phyloP scores from a whole-genome alignment of 257 asterid genomes.

The Mitragyna speciosa region DNA sequence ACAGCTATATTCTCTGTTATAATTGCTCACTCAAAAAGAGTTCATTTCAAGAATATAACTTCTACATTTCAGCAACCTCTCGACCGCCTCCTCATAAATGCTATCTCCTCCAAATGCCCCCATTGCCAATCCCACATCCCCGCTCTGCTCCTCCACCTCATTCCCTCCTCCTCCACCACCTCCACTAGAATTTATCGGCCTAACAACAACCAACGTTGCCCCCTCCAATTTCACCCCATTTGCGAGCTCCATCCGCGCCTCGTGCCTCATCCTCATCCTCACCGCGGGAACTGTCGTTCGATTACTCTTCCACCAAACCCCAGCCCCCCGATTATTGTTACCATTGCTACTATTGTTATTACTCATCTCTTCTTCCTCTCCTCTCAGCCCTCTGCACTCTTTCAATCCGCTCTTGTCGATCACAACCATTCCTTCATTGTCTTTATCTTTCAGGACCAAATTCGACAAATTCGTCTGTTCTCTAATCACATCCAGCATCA shows the following conservation, averaged over 20 bases:
- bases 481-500: conserved; percentile 49
- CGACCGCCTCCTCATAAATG: conserved; percentile 44
- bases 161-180: conserved; percentile 21
- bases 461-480: conserved; percentile 46
- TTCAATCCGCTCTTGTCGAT: conserved; percentile 51
- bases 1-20: background rate
- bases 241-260: conserved; percentile 42
- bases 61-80: conserved; percentile 49
- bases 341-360: background rate
- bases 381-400: conserved; percentile 38
- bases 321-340: conserved; percentile 15
- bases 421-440: conserved; percentile 47
- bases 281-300: conserved; percentile 65
- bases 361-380: conserved; percentile 30
- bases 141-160: conserved; percentile 43
- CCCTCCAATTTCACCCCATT: conserved; percentile 50
- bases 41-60: conserved; percentile 69
- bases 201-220: conserved; percentile 60
- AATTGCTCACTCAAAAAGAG: conserved; percentile 37
- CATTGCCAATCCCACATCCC: conserved; percentile 45
- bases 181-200: conserved; percentile 31
- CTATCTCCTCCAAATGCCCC: conserved; percentile 49
- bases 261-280: conserved; percentile 64
- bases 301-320: conserved; percentile 55
- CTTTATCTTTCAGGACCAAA: conserved; percentile 49